phyloP scores from a whole-genome alignment of 2,329 filamentous ascomycete species.

The Pleoardoris graminearum region DNA sequence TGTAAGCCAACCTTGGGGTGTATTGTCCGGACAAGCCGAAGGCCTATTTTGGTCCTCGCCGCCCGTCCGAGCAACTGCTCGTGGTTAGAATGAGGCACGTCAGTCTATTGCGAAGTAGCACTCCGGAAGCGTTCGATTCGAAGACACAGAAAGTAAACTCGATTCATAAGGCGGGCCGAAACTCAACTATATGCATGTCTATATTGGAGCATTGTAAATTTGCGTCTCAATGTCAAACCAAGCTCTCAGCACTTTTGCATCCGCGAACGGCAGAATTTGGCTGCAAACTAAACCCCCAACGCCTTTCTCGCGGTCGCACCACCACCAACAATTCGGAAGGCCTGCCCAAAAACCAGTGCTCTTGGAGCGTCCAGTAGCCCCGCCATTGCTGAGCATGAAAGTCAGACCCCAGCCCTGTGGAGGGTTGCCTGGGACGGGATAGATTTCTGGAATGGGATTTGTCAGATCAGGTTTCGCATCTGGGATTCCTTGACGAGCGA shows the following conservation, averaged over 20 bases:
- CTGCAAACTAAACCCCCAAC: slow-evolving; percentile 48
- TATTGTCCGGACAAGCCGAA: too few relatives aligned
- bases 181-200: too few relatives aligned
- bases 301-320: slow-evolving; percentile 63
- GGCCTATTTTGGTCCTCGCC: too few relatives aligned
- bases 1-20: too few relatives aligned
- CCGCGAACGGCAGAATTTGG: slow-evolving; percentile 43
- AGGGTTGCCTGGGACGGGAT: slow-evolving; percentile 50
- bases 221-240: slow-evolving; percentile 44
- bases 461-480: slow-evolving; percentile 56
- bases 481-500: slow-evolving; percentile 49
- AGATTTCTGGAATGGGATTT: slow-evolving; percentile 56
- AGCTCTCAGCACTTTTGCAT: slow-evolving; percentile 36
- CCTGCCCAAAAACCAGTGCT: slow-evolving; percentile 63
- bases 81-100: too few relatives aligned
- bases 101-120: too few relatives aligned
- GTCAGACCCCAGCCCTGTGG: slow-evolving; percentile 68
- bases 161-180: too few relatives aligned
- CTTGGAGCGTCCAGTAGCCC: slow-evolving; percentile 56
- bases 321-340: slow-evolving; percentile 65
- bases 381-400: slow-evolving; percentile 57
- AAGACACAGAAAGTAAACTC: too few relatives aligned
- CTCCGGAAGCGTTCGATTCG: too few relatives aligned
- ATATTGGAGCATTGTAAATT: slow-evolving; percentile 45
- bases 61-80: too few relatives aligned